Base-by-base conservation (phyloP, 2,329 filamentous ascomycete genomes). In the Nigrospora sphaerica region DNA sequence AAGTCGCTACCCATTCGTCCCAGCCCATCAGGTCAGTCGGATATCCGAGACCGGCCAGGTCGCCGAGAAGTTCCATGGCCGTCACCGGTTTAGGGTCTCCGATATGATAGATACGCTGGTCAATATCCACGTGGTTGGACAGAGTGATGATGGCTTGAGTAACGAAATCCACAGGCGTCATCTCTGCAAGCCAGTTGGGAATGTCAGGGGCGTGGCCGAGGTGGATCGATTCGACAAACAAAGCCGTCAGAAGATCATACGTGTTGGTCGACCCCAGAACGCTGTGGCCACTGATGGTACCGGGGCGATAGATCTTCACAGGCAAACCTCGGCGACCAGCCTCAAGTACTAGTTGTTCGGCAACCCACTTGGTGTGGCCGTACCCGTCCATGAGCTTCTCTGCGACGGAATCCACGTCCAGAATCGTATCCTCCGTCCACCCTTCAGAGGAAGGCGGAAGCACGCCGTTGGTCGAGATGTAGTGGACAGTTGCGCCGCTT, bases 141-240 rank as follows among this genome's bases (percentile, higher is more conserved):
- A 91, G 74, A 16, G 85, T 80, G 19, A 86, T 70, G 53, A 92
- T 87, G 4, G 85, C 81, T 52, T 81, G 81, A 65, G 82, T 86
- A 48, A 90, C 85, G 57, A 88, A 90, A 63, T 92, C 86, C 13
- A 89, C 87, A 0, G 87, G 86, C 0, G 87, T 90, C 86, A 91
- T 91, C 66, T 92, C 87, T 1, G 85, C 78, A 42, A 83, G 79
- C 87, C 87, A 92, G 37, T 81, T 81, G 42, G 84, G 74, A 4
- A 90, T 81, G 45, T 86, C 75, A 0, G 87, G 86, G 1, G 78
- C 78, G 53, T 78, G 77, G 6, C 86, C 86, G 4, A 91, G 72
- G 44, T 85, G 81, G 34, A 91, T 73, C 0, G 86, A 90, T 60
- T 91, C 87, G 2, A 90, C 83, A 23, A 91, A 75, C 46, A 92